Evolutionary conservation across 495 filamentous ascomycete species (phyloP), one percentile per base, ranked within the genome.

Genomic region (Aspergillus funiculosus): DNA sequence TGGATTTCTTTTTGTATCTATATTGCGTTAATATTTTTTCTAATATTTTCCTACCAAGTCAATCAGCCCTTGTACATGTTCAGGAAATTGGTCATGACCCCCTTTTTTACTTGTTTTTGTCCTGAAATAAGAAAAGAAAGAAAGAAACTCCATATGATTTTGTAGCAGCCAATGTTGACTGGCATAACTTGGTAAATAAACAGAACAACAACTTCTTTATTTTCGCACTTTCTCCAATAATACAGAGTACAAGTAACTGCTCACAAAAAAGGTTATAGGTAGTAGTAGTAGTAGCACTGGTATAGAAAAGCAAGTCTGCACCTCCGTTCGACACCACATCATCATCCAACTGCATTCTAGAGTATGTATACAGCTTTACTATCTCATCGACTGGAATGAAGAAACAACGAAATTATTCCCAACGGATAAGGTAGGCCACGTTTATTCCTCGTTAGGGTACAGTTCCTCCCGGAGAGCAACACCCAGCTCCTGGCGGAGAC

Each of bases 401-500:
- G 57, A 54, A 52, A 58, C 55, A 53, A 48, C 49, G 42, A 47
- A 56, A 44, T 39, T 15, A 37, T 37, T 42, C 21, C 30, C 17
- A 31, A 21, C 39, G 32, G 19, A 27, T 31, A 26, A 21, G 8
- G 25, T 14, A 17, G 14, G 19, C 19, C 37, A 28, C 30, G 32
- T 69, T 63, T 75, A 81, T 62, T 76, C 68, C 66, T 73, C 71
- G 63, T 89, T 80, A 46, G 92, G 94, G 71, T 92, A 99, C 58
- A 99, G 78, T 63, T 90, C 85, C 76, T 99, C 92, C 68, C 91
- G 91, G 53, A 97, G 78, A 50, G 76, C 72, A 55, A 99, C 81
- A 56, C 94, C 91, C 37, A 99, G 75, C 71, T 99, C 92, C 72
- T 92, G 87, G 51, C 91, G 86, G 52, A 97, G 76, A 53, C 81